These are phyloP conservation scores for Torrubiella hemipterigena DNA, from an alignment of 2,329 filamentous ascomycete species.

Conservation along the genomic window DNA sequence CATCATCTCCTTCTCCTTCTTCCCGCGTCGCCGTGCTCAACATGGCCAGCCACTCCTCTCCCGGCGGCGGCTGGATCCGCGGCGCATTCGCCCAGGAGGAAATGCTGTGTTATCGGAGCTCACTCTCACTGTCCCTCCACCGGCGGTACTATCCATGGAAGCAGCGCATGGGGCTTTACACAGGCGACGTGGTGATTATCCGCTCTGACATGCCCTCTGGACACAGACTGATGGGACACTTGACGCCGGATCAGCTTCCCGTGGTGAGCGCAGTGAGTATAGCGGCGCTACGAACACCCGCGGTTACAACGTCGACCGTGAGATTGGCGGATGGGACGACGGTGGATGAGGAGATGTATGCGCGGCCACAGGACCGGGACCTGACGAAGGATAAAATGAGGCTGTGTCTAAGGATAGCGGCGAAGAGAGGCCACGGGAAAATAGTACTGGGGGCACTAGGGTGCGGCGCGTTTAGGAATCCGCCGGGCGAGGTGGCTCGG, in stretches of 20 bases:
- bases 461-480: slow-evolving; percentile 56
- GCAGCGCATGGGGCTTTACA: slow-evolving; percentile 41
- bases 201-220: slow-evolving; percentile 33
- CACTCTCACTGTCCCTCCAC: slow-evolving; percentile 35
- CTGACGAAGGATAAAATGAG: slow-evolving; percentile 53
- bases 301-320: slow-evolving; percentile 9
- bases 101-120: slow-evolving; percentile 52
- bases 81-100: slow-evolving; percentile 59
- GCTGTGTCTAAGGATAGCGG: slow-evolving; percentile 46
- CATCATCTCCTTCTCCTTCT: slow-evolving; percentile 12
- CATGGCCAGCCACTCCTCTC: slow-evolving; percentile 44
- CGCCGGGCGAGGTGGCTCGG: slow-evolving; percentile 44
- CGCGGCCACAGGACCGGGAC: slow-evolving; percentile 28
- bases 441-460: slow-evolving; percentile 58
- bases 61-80: slow-evolving; percentile 52
- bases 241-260: slow-evolving; percentile 24
- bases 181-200: slow-evolving; percentile 47
- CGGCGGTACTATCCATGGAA: slow-evolving; percentile 40
- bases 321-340: slow-evolving; percentile 9
- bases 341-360: slow-evolving; percentile 24
- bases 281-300: slow-evolving; percentile 39
- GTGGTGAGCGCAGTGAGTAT: slow-evolving; percentile 48
- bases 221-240: slow-evolving; percentile 26
- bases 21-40: slow-evolving; percentile 49
- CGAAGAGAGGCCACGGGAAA: slow-evolving; percentile 38